phyloP scores from a whole-genome alignment of 2,329 filamentous ascomycete species.

The Nigrograna mackinnonii region DNA sequence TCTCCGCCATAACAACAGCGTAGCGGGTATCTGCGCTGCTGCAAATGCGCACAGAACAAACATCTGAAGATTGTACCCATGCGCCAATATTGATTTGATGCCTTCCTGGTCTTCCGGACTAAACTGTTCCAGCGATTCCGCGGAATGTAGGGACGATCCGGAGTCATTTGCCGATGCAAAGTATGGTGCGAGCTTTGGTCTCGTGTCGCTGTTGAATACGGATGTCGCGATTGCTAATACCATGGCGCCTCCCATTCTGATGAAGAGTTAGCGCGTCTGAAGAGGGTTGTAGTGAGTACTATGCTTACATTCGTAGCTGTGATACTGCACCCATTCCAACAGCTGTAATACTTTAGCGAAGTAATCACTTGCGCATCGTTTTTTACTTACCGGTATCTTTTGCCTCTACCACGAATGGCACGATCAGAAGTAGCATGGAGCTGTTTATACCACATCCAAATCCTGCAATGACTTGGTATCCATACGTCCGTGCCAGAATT shows the following conservation, averaged over 20 bases:
- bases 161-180: neutral
- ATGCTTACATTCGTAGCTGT: constrained; percentile 7
- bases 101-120: neutral
- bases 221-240: constrained; percentile 9
- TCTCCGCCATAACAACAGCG: constrained; percentile 15
- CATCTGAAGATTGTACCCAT: constrained; percentile 19
- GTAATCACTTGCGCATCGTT: no score
- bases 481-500: constrained; percentile 3
- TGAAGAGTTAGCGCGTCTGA: no score
- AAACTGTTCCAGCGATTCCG: neutral
- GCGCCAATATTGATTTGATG: constrained; percentile 2
- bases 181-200: neutral
- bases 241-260: constrained; percentile 10
- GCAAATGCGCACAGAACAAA: constrained; percentile 14
- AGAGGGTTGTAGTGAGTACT: no score
- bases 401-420: constrained; percentile 9
- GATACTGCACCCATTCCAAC: constrained; percentile 7
- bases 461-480: constrained; percentile 13
- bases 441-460: constrained; percentile 12
- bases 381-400: constrained; percentile 9
- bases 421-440: constrained; percentile 3
- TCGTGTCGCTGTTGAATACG: constrained; percentile 7
- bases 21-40: constrained; percentile 10
- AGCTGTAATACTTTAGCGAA: no score
- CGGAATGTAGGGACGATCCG: neutral